Evolutionary conservation across 441 rosid genomes (phyloP), one percentile per base, ranked within the genome.

Genomic region (Syzygium syzygioides): DNA sequence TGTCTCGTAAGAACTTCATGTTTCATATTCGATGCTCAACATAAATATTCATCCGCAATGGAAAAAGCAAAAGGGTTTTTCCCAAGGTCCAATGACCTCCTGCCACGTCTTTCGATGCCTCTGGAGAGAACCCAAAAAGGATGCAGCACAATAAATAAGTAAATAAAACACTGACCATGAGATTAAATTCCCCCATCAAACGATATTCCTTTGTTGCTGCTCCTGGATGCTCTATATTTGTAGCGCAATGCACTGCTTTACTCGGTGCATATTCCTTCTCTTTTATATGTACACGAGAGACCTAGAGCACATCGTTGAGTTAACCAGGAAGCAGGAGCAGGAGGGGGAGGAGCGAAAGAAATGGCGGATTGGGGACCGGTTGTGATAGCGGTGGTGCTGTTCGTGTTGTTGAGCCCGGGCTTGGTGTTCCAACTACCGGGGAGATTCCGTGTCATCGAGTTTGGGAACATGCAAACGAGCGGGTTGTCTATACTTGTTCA

Each of bases 301-400:
- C 23, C 45, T n/a, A 55, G 30, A 23, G 25, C 48, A 55, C 28
- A 12, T 0, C 23, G 9, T 18, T 86, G 66, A 34, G 64, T 56
- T 7, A 56, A 14, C 53, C 50, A 20, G 23, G 79, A 32, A 34
- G 14, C 79, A 9, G 20, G 56, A 55, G 7, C 20, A 45, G 68
- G 32, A 13, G 68, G 53, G n/a, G 34, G 32, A 45, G 79, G 80
- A 79, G 79, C 14, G 48, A 71, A 37, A 41, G 54, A 37, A 28
- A 86, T 86, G 90, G 90, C 90, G 83, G 90, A 89, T 4, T 89
- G 90, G 88, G 90, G 90, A 7, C 90, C 90, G 52, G 90, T 89
- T 17, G 86, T 89, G 53, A 86, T 89, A 57, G 79, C 88, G 48
- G 88, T 86, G 60, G 88, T 89, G 86, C 83, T 89, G 88, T 89